These are phyloP conservation scores for Andrographis paniculata DNA, from an alignment of 305 asterid genomes.

Conservation along the genomic window DNA sequence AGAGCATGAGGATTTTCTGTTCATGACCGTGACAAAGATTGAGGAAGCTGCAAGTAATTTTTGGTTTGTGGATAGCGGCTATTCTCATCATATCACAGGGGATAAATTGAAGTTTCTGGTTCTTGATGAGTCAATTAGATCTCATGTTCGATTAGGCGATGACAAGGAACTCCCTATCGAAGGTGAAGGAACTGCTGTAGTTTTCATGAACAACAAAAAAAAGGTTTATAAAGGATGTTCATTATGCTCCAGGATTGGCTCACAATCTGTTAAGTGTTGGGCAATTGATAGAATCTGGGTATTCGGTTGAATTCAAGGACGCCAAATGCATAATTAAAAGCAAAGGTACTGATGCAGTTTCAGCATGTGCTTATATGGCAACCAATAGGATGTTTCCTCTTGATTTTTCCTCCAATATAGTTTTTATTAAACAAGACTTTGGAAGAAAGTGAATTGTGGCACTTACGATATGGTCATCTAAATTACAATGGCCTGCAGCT, in stretches of 20 bases:
- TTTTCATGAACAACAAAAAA: not conserved
- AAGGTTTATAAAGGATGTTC: not conserved
- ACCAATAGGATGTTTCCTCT: not conserved
- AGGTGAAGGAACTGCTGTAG: not conserved
- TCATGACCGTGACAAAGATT: not conserved
- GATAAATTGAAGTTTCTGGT: not conserved
- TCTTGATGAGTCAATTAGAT: not conserved
- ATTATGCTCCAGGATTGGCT: not conserved
- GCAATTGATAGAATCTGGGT: not conserved
- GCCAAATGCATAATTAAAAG: not conserved
- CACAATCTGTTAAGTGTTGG: not conserved
- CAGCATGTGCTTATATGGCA: not conserved
- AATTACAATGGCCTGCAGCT: not conserved
- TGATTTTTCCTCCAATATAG: not conserved
- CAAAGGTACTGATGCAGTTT: not conserved
- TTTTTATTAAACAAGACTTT: not conserved
- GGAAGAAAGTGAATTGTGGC: not conserved
- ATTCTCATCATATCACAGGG: not conserved
- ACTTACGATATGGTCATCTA: not conserved
- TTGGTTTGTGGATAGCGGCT: not conserved
- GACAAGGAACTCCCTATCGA: not conserved
- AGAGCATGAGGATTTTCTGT: not conserved
- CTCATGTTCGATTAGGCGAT: not conserved
- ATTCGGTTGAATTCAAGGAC: not conserved
- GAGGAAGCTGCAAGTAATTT: not conserved